Evolutionary conservation across 805 yeast genomes (phyloP).

Genomic region (Saccharomycopsis babjevae): DNA sequence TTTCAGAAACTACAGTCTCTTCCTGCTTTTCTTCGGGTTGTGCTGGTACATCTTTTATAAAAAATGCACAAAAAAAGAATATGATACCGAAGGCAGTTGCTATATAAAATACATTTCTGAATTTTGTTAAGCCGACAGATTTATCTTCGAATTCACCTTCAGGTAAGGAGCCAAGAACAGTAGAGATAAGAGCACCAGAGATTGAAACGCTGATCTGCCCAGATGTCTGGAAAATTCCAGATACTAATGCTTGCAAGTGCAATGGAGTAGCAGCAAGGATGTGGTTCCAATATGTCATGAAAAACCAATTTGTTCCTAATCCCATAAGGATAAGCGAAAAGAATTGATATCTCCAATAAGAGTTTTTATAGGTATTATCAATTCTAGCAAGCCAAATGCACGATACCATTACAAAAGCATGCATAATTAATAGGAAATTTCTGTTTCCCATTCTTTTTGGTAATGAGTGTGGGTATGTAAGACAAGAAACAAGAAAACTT

Average conservation of each 20-base stretch:
- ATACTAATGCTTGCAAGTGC: constrained; percentile 31
- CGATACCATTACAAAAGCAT: constrained; percentile 12
- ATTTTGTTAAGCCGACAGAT: not conserved
- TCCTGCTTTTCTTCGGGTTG: not conserved
- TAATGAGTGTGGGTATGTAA: constrained; percentile 20
- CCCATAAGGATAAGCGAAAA: constrained; percentile 19
- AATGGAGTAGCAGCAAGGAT: constrained; percentile 27
- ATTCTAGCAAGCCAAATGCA: constrained; percentile 9
- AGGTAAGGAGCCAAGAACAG: constrained; percentile 23
- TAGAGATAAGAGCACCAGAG: constrained; percentile 23
- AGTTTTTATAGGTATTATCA: constrained; percentile 3
- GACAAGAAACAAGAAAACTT: not conserved
- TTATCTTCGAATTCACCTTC: not conserved
- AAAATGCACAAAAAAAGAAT: not conserved
- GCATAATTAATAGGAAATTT: not conserved
- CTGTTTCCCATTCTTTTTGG: not conserved
- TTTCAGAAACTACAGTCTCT: not conserved
- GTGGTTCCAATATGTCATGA: constrained; percentile 27
- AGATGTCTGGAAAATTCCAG: constrained; percentile 29
- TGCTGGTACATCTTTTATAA: not conserved
- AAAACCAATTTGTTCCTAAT: constrained; percentile 22
- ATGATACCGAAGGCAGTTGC: not conserved
- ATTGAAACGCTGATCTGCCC: constrained; percentile 28
- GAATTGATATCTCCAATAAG: constrained; percentile 7
- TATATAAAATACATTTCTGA: not conserved